Conservation (phyloP, 306 rosid species). For the Betula pendula region DNA sequence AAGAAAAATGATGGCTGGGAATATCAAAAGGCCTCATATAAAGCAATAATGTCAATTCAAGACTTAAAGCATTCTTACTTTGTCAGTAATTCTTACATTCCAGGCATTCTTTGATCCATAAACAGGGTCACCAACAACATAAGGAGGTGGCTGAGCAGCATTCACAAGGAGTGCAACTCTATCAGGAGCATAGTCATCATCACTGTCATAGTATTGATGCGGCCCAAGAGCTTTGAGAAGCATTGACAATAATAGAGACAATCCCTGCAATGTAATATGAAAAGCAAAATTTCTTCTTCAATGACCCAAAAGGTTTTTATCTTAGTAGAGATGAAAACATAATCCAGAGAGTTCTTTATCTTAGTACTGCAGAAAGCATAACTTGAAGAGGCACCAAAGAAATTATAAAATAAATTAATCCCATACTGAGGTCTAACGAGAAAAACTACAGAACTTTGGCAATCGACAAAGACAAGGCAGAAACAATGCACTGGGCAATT, state of each 20-base stretch:
- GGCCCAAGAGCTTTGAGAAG: conserved; percentile 80
- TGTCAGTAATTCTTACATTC: conserved; percentile 43
- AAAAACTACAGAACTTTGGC: background rate
- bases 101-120: conserved; percentile 52
- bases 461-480: background rate
- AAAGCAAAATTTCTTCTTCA: conserved; percentile 12
- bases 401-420: background rate
- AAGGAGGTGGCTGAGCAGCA: conserved; percentile 50
- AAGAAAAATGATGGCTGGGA: conserved; percentile 1
- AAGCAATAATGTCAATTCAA: conserved; percentile 10
- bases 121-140: conserved; percentile 59
- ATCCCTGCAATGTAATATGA: conserved; percentile 45
- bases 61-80: conserved; percentile 39
- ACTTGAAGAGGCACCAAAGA: background rate
- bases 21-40: background rate
- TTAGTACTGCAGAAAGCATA: background rate
- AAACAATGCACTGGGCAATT: background rate
- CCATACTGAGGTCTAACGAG: background rate
- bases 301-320: background rate
- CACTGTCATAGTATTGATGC: conserved; percentile 67
- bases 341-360: background rate
- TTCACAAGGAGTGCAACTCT: conserved; percentile 67
- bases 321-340: background rate
- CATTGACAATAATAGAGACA: conserved; percentile 73
- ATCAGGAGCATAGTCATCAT: conserved; percentile 64